Evolutionary conservation across 371 early-diverging fungal genomes (phyloP).

Genomic region (Rhizopus delemar): DNA sequence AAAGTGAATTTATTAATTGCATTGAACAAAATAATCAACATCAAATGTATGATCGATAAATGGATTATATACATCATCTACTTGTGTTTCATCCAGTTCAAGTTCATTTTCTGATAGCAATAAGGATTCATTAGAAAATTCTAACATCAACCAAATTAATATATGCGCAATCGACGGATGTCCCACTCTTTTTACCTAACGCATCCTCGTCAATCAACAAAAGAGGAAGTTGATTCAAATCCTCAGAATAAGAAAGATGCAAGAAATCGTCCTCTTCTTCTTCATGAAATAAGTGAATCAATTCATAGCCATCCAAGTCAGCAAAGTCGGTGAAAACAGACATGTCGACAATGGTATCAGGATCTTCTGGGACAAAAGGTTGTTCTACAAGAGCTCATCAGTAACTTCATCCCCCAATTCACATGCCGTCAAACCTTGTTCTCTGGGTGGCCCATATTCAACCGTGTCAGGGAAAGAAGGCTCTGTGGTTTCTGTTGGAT

Average conservation of each 20-base stretch:
- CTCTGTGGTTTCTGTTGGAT: neutral
- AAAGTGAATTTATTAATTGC: slow-evolving; percentile 6
- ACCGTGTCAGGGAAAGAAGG: slow-evolving; percentile 7
- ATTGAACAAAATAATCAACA: slow-evolving; percentile 6
- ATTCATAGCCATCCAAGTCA: slow-evolving; percentile 11
- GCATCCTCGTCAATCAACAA: slow-evolving; percentile 1
- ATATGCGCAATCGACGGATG: too few species aligned
- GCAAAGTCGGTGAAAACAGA: neutral
- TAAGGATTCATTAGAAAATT: neutral
- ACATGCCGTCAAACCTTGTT: slow-evolving; percentile 3
- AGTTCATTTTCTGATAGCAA: neutral
- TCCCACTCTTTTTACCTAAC: neutral
- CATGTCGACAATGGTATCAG: neutral
- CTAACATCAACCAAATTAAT: neutral
- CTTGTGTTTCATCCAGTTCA: neutral
- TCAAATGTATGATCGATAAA: slow-evolving; percentile 5
- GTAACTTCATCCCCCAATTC: too few species aligned
- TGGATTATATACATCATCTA: slow-evolving; percentile 8
- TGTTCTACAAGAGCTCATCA: neutral
- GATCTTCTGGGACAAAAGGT: slow-evolving; percentile 6
- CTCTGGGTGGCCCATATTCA: slow-evolving; percentile 19
- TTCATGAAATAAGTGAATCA: neutral
- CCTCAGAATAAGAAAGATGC: slow-evolving; percentile 1
- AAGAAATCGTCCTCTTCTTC: neutral
- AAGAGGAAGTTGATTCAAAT: neutral